phyloP scores from a whole-genome alignment of 73 alveolate genomes.

The Tetrahymena elliotti region DNA sequence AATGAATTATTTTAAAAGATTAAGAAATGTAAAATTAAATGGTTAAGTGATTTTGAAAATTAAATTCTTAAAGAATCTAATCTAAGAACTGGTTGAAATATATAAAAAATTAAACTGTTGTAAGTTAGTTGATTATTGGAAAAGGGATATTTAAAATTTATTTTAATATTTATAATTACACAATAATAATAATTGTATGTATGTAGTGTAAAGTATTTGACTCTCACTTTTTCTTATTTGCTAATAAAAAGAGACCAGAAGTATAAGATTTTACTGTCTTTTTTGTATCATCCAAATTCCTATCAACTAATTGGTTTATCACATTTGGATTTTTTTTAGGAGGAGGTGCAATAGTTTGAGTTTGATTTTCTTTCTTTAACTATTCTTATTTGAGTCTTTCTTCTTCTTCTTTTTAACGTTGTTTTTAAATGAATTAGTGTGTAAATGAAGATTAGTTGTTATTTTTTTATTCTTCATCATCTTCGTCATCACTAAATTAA shows the following conservation, averaged over 20 bases:
- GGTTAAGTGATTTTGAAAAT: too few relatives aligned
- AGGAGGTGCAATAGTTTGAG: neutral
- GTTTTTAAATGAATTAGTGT: neutral
- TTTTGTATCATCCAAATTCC: neutral
- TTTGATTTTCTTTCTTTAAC: neutral
- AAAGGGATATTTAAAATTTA: too few relatives aligned
- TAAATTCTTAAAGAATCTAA: too few relatives aligned
- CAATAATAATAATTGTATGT: too few relatives aligned
- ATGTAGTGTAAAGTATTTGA: too few relatives aligned
- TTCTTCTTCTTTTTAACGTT: neutral
- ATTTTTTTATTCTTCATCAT: neutral
- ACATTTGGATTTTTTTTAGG: neutral
- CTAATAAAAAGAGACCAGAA: neutral
- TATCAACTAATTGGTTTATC: neutral
- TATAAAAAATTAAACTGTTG: too few relatives aligned
- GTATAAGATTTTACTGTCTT: neutral
- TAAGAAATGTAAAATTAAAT: too few relatives aligned
- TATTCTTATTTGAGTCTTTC: neutral
- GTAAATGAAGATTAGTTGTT: neutral
- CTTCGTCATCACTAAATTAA: neutral
- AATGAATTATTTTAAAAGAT: too few relatives aligned
- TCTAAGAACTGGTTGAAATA: too few relatives aligned
- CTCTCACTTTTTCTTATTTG: neutral
- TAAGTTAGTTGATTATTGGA: too few relatives aligned
- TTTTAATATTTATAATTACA: too few relatives aligned